phyloP scores from a whole-genome alignment of 2,329 filamentous ascomycete genomes.

The Sporothrix protearum region DNA sequence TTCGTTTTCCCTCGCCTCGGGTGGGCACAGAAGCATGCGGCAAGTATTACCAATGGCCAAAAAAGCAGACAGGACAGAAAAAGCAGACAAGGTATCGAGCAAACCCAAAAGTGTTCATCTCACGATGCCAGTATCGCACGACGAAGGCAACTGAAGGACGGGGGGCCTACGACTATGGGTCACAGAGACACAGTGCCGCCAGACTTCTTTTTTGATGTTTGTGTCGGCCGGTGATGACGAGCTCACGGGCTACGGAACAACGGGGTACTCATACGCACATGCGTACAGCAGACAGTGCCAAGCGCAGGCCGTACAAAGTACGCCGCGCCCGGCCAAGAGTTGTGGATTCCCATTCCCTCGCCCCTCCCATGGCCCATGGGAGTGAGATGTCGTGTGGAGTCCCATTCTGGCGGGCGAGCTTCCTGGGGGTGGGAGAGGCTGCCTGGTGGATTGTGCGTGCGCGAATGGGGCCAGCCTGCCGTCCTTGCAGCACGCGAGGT shows the following conservation, averaged over 20 bases:
- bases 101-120: neutral
- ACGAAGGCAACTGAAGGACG: no score
- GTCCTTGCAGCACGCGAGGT: conserved; percentile 20
- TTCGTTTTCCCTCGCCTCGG: neutral
- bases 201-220: no score
- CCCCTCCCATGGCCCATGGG: neutral
- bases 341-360: conserved; percentile 9
- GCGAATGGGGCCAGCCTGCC: conserved; percentile 18
- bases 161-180: no score
- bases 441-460: conserved; percentile 16
- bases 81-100: neutral
- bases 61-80: neutral
- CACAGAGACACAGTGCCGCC: no score
- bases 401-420: neutral
- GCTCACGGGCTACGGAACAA: neutral
- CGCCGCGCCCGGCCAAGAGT: neutral
- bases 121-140: neutral
- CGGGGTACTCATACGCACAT: neutral
- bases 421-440: conserved; percentile 7
- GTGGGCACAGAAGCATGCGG: neutral
- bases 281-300: neutral
- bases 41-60: neutral
- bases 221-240: neutral
- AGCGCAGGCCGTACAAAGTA: neutral
- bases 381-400: conserved; percentile 9